Conservation (phyloP, 768 basidiomycete genomes). For the Tylopilus balloui region DNA sequence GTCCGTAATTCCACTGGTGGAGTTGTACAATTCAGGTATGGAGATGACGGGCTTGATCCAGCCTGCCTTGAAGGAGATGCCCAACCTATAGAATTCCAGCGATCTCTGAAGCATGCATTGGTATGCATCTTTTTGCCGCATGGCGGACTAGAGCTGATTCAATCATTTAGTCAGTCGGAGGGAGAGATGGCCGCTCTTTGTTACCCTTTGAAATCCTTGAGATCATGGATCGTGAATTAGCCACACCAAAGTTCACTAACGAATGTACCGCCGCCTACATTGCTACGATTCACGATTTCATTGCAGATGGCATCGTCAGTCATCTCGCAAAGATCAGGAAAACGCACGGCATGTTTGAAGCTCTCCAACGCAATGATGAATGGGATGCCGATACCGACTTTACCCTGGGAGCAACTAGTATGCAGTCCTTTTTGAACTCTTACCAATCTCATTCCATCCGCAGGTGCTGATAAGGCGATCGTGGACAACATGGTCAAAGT, state of each 20-base stretch:
- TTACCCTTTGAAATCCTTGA: conserved; percentile 85
- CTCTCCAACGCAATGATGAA: conserved; percentile 64
- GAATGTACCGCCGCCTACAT: conserved; percentile 74
- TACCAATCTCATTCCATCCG: neutral
- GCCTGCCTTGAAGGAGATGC: conserved; percentile 95
- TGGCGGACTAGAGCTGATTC: conserved; percentile 8
- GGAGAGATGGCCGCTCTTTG: conserved; percentile 56
- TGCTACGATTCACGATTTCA: conserved; percentile 63
- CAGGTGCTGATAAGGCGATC: conserved; percentile 63
- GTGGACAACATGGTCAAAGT: conserved; percentile 92
- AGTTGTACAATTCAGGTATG: conserved; percentile 95
- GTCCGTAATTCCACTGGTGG: conserved; percentile 94
- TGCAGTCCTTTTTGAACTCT: conserved; percentile 17
- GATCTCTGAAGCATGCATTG: conserved; percentile 82
- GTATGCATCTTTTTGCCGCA: conserved; percentile 37
- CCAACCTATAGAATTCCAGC: conserved; percentile 83
- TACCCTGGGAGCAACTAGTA: conserved; percentile 70
- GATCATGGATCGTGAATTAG: conserved; percentile 61
- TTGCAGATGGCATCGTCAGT: conserved; percentile 60
- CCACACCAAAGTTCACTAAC: conserved; percentile 51
- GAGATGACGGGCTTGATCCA: conserved; percentile 96
- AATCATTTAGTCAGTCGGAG: conserved; percentile 54
- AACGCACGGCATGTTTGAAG: conserved; percentile 79
- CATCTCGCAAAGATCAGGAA: conserved; percentile 64
- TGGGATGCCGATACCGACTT: conserved; percentile 78